Evolutionary conservation across 2,329 filamentous ascomycete species (phyloP), one percentile per base, ranked within the genome.

Genomic region (Phialophora macrospora): DNA sequence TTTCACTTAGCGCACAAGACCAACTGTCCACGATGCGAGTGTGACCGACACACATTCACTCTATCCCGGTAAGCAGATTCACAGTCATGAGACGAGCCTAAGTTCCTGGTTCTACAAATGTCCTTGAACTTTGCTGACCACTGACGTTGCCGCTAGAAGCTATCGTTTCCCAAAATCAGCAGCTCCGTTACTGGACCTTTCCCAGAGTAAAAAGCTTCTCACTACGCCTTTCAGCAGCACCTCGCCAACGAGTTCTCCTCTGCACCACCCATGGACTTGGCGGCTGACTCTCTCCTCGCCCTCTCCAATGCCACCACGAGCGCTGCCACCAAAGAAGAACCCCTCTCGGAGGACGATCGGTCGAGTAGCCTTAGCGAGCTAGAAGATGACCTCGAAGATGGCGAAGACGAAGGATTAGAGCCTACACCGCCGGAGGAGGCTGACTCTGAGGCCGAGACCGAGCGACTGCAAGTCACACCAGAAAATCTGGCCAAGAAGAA

Each of bases 341-440:
- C 74, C 60, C 71, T 79, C 66, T 76, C 78, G 72, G 87, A 88
- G 73, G 91, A 90, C 76, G 88, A 88, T 76, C 84, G 90, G 60
- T 97, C 93, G 46, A 98, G 94, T 78, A 95, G 93, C 74, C 84
- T 98, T 72, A 97, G 92, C 80, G 94, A 97, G 73, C 91, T 96
- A 63, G 93, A 93, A 74, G 91, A 96, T 73, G 88, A 91, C 68
- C 85, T 82, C 51, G 89, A 72, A 24, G 67, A 68, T 60, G 69
- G 62, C 28, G 70, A 72, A 30, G 67, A 72, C 30, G 64, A 70
- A 55, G 69, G 67, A 8, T 70, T 70, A 14, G 72, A 73, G 34
- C 68, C 70, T 51, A 62, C 38, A 66, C 68, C 28, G 68, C 82
- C 86, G 65, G 87, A 87, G 34, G 86, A 88, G 60, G 84, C 85